Base-by-base conservation (phyloP, 129 eudicot species). In the Mikania micrantha region DNA sequence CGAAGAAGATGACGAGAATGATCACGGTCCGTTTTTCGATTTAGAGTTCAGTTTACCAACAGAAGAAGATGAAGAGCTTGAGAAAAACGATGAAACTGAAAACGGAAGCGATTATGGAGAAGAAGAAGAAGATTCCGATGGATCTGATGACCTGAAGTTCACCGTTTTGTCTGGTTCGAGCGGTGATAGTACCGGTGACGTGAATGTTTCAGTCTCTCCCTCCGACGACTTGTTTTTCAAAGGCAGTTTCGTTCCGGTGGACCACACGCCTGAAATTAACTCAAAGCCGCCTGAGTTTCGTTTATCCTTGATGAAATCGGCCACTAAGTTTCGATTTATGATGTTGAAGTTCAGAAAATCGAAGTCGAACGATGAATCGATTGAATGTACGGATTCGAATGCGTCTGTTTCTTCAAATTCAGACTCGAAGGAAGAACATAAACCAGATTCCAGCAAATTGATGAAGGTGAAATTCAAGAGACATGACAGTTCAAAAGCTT, bases 1-100 rank as follows among this genome's bases (percentile, higher is more conserved):
- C 25, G 90, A 78, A 16, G 80, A 48, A 4, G 73, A 72, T 41
- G 91, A 84, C 52, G 95, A 85, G 34, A 79, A 74, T 24, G 95
- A 85, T 31, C 90, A 85, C 56, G 98, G 96, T 0, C 88, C 95
- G 2, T 92, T 83, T 82, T 88, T 92, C 22, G 98, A 92, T 74
- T 52, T 92, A 54, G 95, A 88, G 72, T 92, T 92, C 60, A 28
- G 87, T 35, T 71, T 85, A 34, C 95, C 90, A 0, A 78, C 73
- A 1, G 79, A 67, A 40, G 70, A 7, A 66, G 70, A 73, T 4
- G 45, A 35, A 20, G 57, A 74, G 39, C 57, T 16, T 52, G 49
- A 20, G 8, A 50, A 71, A 15, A 20, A 16, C 4, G 69, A 38
- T 2, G 60, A 32, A 32, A 39, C 11, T 12, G 76, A 17, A 27